A percentile compares a stretch with the other conserved stretches of the same genome.
phyloP scores from a whole-genome alignment of 1,284 basidiomycete genomes.

The Tilletia walkeri region DNA sequence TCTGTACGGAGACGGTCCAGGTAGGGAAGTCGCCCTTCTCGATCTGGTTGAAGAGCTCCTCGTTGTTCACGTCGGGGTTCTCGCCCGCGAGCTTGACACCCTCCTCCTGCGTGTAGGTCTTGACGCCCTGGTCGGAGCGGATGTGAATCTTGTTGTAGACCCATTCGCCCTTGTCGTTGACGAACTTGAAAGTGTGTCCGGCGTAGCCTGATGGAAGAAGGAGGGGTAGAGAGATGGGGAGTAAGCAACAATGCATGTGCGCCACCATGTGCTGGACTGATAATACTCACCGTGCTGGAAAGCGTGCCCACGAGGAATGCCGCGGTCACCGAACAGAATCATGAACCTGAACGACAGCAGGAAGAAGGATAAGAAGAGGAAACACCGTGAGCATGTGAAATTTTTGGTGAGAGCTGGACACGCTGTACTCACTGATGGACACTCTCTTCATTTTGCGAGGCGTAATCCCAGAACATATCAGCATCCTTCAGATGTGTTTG shows the following conservation, averaged over 20 bases:
- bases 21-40: slow-evolving; percentile 72
- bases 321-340: slow-evolving; percentile 82
- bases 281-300: slow-evolving; percentile 62
- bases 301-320: slow-evolving; percentile 74
- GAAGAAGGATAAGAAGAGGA: background rate
- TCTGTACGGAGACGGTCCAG: slow-evolving; percentile 74
- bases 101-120: slow-evolving; percentile 58
- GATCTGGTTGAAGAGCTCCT: slow-evolving; percentile 71
- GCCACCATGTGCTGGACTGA: too few species aligned
- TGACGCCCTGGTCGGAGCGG: slow-evolving; percentile 63
- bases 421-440: slow-evolving; percentile 66
- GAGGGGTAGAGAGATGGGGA: too few species aligned
- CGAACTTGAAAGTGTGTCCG: slow-evolving; percentile 87
- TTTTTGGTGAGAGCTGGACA: slow-evolving; percentile 4
- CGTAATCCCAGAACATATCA: slow-evolving; percentile 72
- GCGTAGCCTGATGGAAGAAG: slow-evolving; percentile 62
- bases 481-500: slow-evolving; percentile 79
- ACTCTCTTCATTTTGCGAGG: slow-evolving; percentile 80
- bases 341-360: slow-evolving; percentile 60
- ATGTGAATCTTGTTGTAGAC: slow-evolving; percentile 77
- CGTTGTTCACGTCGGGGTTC: slow-evolving; percentile 69
- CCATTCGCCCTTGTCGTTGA: slow-evolving; percentile 77
- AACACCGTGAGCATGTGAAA: background rate
- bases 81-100: slow-evolving; percentile 65
- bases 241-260: too few species aligned